Base-by-base conservation (phyloP, 306 rosid genomes). In the Castanea sativa region DNA sequence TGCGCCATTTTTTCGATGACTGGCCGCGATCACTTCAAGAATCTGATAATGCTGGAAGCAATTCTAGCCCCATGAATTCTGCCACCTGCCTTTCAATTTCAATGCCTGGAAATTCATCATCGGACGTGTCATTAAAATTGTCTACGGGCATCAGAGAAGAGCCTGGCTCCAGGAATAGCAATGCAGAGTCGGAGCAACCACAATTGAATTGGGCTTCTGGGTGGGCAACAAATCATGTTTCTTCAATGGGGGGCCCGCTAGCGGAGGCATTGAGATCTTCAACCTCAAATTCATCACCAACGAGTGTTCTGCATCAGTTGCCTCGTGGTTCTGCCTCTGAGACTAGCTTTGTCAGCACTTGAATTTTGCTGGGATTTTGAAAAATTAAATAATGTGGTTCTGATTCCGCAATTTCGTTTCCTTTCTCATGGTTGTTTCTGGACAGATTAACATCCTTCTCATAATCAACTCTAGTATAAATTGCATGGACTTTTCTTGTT, bases 221-320 rank as follows among this genome's bases (percentile, higher is more conserved):
- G 0, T 93, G 98, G 99, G 78, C 88, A 1, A 51, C 84, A 14
- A 87, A 76, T 85, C 99, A 87, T 43, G 92, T 89, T 90, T 83
- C 92, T 65, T 90, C 98, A 1, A 85, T 92, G 99, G 99, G 99
- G 5, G 99, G 98, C 12, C 99, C 98, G 55, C 96, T 96, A 21
- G 99, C 98, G 0, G 99, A 96, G 79, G 99, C 96, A 15, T 87
- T 96, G 14, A 88, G 94, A 67, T 96, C 99, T 15, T 81, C 99
- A 3, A 84, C 87, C 51, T 76, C 96, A 60, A 83, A 88, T 73
- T 89, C 97, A 2, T 91, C 97, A 8, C 99, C 97, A 0, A 96
- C 97, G 1, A 93, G 96, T 59, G 98, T 93, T 60, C 81, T 96
- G 21, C 97, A 90, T 83, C 94, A 88, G 80, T 78, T 91, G 87